A percentile compares a stretch with the other conserved stretches of the same genome.
These are phyloP conservation scores for Nakaseomyces nivariensis DNA, from an alignment of 1,139 yeast genomes.

Conservation along the genomic window DNA sequence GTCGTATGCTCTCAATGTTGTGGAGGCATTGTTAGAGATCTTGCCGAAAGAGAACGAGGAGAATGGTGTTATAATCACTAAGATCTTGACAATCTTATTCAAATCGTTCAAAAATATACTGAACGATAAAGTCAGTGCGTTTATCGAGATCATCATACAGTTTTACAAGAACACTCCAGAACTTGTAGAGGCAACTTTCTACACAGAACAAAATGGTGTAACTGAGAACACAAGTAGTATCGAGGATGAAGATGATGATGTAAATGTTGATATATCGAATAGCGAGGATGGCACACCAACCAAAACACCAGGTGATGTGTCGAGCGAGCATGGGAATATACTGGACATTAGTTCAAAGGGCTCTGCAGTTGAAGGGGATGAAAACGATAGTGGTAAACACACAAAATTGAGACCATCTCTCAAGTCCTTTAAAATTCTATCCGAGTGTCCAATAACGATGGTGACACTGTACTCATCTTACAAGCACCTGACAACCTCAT, in stretches of 20 bases:
- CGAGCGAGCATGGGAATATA: background rate
- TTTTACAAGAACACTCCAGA: constrained; percentile 75
- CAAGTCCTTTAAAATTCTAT: constrained; percentile 79
- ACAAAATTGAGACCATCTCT: constrained; percentile 41
- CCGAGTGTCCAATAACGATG: constrained; percentile 96
- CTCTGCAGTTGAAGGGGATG: background rate
- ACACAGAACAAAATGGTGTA: constrained; percentile 16
- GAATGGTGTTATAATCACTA: constrained; percentile 87
- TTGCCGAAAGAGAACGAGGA: constrained; percentile 83
- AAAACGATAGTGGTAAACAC: background rate
- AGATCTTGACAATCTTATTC: constrained; percentile 78
- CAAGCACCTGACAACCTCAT: constrained; percentile 60
- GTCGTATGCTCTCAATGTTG: constrained; percentile 53
- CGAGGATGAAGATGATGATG: constrained; percentile 7
- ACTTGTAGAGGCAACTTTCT: constrained; percentile 60
- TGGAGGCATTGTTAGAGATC: constrained; percentile 51
- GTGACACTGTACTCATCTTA: constrained; percentile 85
- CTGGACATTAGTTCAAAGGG: background rate
- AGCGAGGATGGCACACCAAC: background rate
- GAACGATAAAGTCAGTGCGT: constrained; percentile 66
- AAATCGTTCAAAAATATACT: constrained; percentile 68
- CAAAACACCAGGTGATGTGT: background rate
- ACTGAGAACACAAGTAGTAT: constrained; percentile 3
- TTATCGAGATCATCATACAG: constrained; percentile 64
- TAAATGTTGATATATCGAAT: constrained; percentile 3